A percentile compares a stretch with the other conserved stretches of the same genome.
Evolutionary conservation across 2,329 filamentous ascomycete species (phyloP).

Genomic region (Periconia digitata): DNA sequence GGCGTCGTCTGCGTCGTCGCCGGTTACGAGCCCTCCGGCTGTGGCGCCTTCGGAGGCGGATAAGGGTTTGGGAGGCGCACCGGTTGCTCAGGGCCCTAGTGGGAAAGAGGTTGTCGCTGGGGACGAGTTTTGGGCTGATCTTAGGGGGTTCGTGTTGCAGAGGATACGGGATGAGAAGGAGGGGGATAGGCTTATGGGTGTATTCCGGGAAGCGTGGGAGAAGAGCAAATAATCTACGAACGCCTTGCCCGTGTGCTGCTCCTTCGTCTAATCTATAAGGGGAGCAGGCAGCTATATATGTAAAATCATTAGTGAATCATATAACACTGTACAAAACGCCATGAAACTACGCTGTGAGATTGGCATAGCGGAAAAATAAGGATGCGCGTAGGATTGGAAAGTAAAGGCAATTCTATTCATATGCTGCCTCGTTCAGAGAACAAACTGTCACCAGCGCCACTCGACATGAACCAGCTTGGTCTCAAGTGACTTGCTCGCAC

Average conservation of each 20-base stretch:
- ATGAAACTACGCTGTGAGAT: too few species aligned
- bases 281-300: too few species aligned
- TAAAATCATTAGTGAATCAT: too few species aligned
- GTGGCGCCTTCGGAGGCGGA: constrained; percentile 58
- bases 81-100: constrained; percentile 56
- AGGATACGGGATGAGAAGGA: constrained; percentile 70
- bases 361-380: too few species aligned
- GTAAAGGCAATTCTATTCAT: not conserved
- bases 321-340: too few species aligned
- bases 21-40: constrained; percentile 49
- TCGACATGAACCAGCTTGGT: not conserved
- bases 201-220: constrained; percentile 75
- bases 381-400: not conserved
- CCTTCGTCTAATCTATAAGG: too few species aligned
- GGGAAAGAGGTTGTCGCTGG: constrained; percentile 64
- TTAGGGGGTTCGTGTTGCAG: constrained; percentile 78
- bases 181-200: constrained; percentile 63
- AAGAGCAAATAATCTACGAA: constrained; percentile 29
- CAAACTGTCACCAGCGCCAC: too few species aligned
- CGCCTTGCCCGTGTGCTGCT: too few species aligned
- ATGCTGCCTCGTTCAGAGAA: too few species aligned
- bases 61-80: constrained; percentile 33
- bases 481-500: too few species aligned
- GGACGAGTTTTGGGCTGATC: constrained; percentile 82
- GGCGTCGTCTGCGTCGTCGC: constrained; percentile 30